phyloP scores from a whole-genome alignment of 805 yeast species.

The Nakazawaea anatomiae region DNA sequence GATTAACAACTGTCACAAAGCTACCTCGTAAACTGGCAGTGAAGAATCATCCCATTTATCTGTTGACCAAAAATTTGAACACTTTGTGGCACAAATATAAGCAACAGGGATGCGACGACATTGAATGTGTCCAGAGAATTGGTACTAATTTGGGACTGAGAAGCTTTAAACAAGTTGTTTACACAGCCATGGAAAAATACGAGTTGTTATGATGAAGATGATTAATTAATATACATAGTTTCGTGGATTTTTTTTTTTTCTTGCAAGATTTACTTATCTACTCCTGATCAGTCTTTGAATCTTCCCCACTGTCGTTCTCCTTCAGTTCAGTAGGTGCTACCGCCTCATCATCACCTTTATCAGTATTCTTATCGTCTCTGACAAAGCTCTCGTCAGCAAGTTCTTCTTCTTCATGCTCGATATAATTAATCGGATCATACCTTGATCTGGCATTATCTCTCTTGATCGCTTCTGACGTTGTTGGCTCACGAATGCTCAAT shows the following conservation, averaged over 20 bases:
- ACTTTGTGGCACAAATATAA: neutral
- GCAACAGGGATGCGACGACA: neutral
- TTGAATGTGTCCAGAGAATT: neutral
- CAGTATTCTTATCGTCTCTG: constrained; percentile 13
- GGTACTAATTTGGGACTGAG: neutral
- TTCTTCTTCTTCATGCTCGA: constrained; percentile 48
- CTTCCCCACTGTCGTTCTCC: neutral
- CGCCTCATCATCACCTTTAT: too few relatives aligned
- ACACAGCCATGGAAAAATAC: neutral
- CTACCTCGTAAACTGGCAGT: constrained; percentile 15
- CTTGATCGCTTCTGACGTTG: constrained; percentile 57
- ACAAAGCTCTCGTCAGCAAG: neutral
- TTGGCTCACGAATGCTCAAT: constrained; percentile 64
- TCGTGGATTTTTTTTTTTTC: neutral
- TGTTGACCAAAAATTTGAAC: neutral
- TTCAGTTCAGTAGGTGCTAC: too few relatives aligned
- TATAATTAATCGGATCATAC: constrained; percentile 77
- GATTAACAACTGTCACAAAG: constrained; percentile 16
- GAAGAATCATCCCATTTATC: constrained; percentile 8
- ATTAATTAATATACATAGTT: neutral
- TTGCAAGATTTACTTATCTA: neutral
- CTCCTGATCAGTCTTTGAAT: neutral
- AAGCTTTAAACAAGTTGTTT: neutral
- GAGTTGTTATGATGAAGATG: neutral
- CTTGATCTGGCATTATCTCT: constrained; percentile 65